Percentiles rank a stretch among this genome's conserved stretches.
These are phyloP conservation scores for Erodium moschatum DNA, from an alignment of 441 rosid species.

Conservation along the genomic window DNA sequence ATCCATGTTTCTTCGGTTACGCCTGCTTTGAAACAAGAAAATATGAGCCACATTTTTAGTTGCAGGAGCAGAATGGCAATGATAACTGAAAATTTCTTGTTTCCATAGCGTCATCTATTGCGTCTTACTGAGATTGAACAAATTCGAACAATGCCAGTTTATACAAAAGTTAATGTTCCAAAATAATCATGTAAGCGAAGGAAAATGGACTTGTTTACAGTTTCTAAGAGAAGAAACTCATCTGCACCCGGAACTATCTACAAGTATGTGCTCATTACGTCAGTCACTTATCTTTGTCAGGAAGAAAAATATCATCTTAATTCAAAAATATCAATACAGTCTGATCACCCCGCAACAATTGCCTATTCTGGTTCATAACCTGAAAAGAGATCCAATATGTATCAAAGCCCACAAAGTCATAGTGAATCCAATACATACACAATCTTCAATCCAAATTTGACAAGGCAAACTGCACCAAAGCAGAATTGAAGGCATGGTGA, in stretches of 20 bases:
- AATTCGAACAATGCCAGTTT: constrained; percentile 28
- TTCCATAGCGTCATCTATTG: constrained; percentile 9
- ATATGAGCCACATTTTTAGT: constrained; percentile 12
- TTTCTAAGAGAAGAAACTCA: constrained; percentile 51
- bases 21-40: constrained; percentile 13
- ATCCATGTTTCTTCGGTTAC: constrained; percentile 16
- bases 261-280: constrained; percentile 29
- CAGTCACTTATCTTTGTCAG: constrained; percentile 30
- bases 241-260: constrained; percentile 44
- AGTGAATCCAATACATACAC: background rate
- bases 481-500: background rate
- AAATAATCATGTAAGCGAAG: constrained; percentile 25
- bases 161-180: constrained; percentile 33
- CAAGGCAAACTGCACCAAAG: background rate
- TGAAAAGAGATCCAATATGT: constrained; percentile 27
- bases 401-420: constrained; percentile 22
- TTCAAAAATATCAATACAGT: constrained; percentile 23
- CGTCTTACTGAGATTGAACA: constrained; percentile 19
- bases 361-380: constrained; percentile 31
- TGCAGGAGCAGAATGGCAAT: constrained; percentile 8
- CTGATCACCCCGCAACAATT: constrained; percentile 23
- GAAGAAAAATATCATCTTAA: constrained; percentile 22
- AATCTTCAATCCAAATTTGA: background rate
- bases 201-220: constrained; percentile 33
- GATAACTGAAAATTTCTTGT: constrained; percentile 1